These are phyloP conservation scores for Aechmea fasciata DNA, from an alignment of 176 grass and related monocot genomes.

Conservation along the genomic window DNA sequence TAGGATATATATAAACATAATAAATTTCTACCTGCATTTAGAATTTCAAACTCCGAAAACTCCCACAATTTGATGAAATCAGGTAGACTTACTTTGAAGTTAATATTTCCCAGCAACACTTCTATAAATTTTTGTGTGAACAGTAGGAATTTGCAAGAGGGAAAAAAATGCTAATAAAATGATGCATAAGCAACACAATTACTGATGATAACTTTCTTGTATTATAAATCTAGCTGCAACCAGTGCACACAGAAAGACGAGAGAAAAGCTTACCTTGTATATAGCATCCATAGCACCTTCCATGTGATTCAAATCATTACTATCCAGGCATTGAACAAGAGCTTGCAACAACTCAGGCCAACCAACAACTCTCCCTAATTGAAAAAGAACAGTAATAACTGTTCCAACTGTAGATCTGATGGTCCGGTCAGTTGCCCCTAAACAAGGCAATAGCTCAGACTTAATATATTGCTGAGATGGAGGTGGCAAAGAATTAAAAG, in stretches of 20 bases:
- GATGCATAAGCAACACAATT: not conserved
- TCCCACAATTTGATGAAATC: too few relatives aligned
- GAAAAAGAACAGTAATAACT: constrained; percentile 80
- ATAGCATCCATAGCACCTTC: constrained; percentile 98
- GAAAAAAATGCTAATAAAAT: not conserved
- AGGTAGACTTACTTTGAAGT: too few relatives aligned
- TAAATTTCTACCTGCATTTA: too few relatives aligned
- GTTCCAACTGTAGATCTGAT: constrained; percentile 93
- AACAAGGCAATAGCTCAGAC: constrained; percentile 67
- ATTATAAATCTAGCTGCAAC: not conserved
- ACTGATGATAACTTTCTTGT: too few relatives aligned
- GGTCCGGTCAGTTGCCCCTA: constrained; percentile 63
- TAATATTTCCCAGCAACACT: too few relatives aligned
- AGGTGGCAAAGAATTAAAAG: constrained; percentile 57
- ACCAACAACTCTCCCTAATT: constrained; percentile 62
- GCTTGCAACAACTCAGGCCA: constrained; percentile 89
- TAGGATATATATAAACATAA: too few relatives aligned
- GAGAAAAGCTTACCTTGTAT: constrained; percentile 59
- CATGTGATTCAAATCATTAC: constrained; percentile 86
- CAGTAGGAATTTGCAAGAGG: not conserved
- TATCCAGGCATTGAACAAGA: constrained; percentile 71
- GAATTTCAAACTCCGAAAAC: too few relatives aligned
- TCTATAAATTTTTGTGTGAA: not conserved
- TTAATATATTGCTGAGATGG: constrained; percentile 68
- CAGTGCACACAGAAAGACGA: not conserved